phyloP scores from a whole-genome alignment of 164 flowering plant species.

The Protea cynaroides region DNA sequence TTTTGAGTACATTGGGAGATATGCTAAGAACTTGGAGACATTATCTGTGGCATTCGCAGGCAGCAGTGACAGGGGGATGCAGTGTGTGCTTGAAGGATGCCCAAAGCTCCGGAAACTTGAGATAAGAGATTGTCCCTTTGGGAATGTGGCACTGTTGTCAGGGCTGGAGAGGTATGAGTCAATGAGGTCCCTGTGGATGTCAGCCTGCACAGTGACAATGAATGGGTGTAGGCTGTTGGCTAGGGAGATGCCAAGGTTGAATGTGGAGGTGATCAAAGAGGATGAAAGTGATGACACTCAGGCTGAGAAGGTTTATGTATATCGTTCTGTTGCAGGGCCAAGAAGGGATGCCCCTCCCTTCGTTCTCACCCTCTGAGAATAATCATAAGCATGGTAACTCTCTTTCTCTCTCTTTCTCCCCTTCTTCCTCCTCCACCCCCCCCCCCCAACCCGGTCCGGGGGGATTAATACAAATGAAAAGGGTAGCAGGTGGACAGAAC shows the following conservation, averaged over 20 bases:
- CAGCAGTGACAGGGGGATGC: slow-evolving; percentile 57
- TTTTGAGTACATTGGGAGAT: slow-evolving; percentile 66
- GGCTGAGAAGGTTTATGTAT: slow-evolving; percentile 69
- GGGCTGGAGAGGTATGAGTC: slow-evolving; percentile 60
- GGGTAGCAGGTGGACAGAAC: too few relatives aligned
- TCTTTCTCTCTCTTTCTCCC: slow-evolving; percentile 18
- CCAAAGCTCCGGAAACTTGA: slow-evolving; percentile 68
- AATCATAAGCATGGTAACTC: slow-evolving; percentile 15
- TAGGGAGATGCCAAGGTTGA: slow-evolving; percentile 59
- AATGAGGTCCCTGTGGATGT: slow-evolving; percentile 93
- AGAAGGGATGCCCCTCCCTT: slow-evolving; percentile 66
- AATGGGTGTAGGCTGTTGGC: slow-evolving; percentile 54
- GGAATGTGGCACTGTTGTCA: slow-evolving; percentile 60
- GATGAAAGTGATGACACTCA: slow-evolving; percentile 43
- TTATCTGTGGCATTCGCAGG: slow-evolving; percentile 92
- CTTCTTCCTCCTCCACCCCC: too few relatives aligned
- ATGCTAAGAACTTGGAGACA: slow-evolving; percentile 65
- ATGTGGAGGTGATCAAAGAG: slow-evolving; percentile 81
- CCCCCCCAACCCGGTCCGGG: too few relatives aligned
- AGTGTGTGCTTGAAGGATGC: slow-evolving; percentile 65
- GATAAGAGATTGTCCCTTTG: slow-evolving; percentile 84
- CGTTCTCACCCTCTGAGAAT: slow-evolving; percentile 55
- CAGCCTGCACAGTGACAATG: slow-evolving; percentile 66
- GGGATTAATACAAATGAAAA: too few relatives aligned
- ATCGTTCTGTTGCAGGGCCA: slow-evolving; percentile 77